Base-by-base conservation (phyloP, 768 basidiomycete genomes). In the Roridomyces roridus region DNA sequence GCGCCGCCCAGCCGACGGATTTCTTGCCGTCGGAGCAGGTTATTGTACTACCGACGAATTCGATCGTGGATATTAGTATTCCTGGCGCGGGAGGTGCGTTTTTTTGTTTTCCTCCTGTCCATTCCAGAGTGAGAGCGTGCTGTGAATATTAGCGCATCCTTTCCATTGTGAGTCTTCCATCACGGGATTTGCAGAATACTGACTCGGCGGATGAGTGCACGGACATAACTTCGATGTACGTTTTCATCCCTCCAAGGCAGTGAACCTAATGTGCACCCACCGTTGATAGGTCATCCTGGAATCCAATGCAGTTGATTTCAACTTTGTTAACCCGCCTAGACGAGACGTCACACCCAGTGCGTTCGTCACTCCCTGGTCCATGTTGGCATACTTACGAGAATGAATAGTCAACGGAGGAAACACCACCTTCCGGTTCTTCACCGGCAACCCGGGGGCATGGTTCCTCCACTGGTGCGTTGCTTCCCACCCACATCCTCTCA, bases 361-460 rank as follows among this genome's bases (percentile, higher is more conserved):
- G 25, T 45, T 5, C 15, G 10, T 10, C 10, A 11, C 31, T 8
- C 3, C 31, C 15, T 15, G 10, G 3, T 34, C 15, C 31, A 34
- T 11, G 3, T 34, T 10, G 11, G 21, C 3, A n/a, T 35, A 25
- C 5, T 18, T 15, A 17, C 40, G 4, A 40, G 24, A 14, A 20
- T 15, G 4, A 7, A 31, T 42, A 70, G 72, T 73, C 53, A 71
- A 72, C 57, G 73, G 73, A 21, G 70, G 70, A 7, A 73, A 74
- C 66, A 70, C 68, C 4, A 75, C 73, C 2, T 73, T 75, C 71
- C 65, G 74, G 4, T 74, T 73, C 71, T 70, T 66, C 63, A 68
- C 65, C 34, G 82, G 85, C 57, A 89, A 88, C 70, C 75, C 88
- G 0, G 88, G 87, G 20, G 80, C 82, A 6, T 85, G 84, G 81